phyloP scores from a whole-genome alignment of 192 early-diverging fungal genomes.

The Borealophlyctis nickersoniae region DNA sequence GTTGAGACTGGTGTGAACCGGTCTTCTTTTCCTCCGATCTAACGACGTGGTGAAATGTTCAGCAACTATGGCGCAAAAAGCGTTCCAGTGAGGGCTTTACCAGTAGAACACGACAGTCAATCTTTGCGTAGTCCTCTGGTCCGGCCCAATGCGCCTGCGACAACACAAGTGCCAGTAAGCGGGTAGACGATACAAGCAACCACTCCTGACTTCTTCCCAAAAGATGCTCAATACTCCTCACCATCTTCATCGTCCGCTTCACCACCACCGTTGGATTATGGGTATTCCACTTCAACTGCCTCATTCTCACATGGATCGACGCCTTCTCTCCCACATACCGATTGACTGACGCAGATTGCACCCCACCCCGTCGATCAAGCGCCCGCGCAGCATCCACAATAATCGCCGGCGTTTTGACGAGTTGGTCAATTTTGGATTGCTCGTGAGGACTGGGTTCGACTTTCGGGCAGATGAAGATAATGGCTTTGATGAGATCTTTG shows the following conservation, averaged over 20 bases:
- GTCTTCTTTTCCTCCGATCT: constrained; percentile 27
- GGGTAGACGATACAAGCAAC: background rate
- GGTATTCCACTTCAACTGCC: constrained; percentile 24
- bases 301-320: constrained; percentile 1
- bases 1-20: constrained; percentile 10
- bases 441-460: constrained; percentile 13
- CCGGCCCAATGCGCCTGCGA: constrained; percentile 19
- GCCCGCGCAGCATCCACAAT: constrained; percentile 17
- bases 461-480: constrained; percentile 27
- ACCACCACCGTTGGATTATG: constrained; percentile 12
- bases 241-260: constrained; percentile 18
- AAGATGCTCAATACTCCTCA: constrained; percentile 8
- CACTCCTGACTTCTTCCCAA: background rate
- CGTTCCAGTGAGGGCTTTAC: no score
- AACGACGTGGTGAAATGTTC: no score
- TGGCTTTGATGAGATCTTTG: constrained; percentile 10
- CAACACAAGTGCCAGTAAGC: background rate
- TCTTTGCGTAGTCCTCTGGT: constrained; percentile 4
- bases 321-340: constrained; percentile 11
- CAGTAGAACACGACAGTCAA: constrained; percentile 22
- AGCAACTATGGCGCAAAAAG: no score
- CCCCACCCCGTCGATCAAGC: constrained; percentile 23
- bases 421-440: constrained; percentile 1
- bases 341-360: constrained; percentile 22
- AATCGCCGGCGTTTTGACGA: constrained; percentile 13